Percentiles rank a stretch among this genome's conserved stretches.
These are phyloP conservation scores for Trichoderma hamatum DNA, from an alignment of 2,329 filamentous ascomycete species.

Conservation along the genomic window DNA sequence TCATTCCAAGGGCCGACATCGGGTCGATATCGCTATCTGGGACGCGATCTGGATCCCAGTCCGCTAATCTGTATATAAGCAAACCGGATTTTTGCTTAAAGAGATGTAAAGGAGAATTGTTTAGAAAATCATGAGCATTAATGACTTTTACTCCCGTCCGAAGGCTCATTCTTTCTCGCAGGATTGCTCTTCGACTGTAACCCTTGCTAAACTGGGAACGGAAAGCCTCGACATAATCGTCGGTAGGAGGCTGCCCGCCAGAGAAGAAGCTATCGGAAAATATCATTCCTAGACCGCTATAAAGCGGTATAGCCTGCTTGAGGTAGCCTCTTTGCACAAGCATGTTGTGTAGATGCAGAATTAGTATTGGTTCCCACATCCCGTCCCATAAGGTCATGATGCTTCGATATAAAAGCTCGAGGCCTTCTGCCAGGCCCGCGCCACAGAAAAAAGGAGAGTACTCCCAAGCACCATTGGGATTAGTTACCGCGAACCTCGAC, in stretches of 20 bases:
- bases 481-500: conserved; percentile 46
- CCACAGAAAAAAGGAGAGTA: conserved; percentile 55
- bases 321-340: conserved; percentile 48
- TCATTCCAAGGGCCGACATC: conserved; percentile 32
- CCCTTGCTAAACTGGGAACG: background rate
- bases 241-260: conserved; percentile 23
- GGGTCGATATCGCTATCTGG: conserved; percentile 39
- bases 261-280: conserved; percentile 29
- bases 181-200: background rate
- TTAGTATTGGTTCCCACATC: conserved; percentile 43
- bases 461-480: conserved; percentile 51
- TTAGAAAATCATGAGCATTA: background rate
- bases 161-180: background rate
- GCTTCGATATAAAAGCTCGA: conserved; percentile 44
- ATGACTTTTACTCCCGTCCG: background rate
- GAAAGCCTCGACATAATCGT: conserved; percentile 24
- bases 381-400: conserved; percentile 45
- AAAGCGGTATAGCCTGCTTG: conserved; percentile 40
- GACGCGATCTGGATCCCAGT: conserved; percentile 43
- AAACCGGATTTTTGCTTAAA: conserved; percentile 43
- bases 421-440: conserved; percentile 47
- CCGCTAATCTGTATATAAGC: conserved; percentile 36
- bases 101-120: conserved; percentile 32
- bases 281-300: conserved; percentile 32
- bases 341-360: conserved; percentile 54